Percentiles rank a stretch among this genome's conserved stretches.
Evolutionary conservation across 345 rosid genomes (phyloP).

Genomic region (Odontarrhena argentea): DNA sequence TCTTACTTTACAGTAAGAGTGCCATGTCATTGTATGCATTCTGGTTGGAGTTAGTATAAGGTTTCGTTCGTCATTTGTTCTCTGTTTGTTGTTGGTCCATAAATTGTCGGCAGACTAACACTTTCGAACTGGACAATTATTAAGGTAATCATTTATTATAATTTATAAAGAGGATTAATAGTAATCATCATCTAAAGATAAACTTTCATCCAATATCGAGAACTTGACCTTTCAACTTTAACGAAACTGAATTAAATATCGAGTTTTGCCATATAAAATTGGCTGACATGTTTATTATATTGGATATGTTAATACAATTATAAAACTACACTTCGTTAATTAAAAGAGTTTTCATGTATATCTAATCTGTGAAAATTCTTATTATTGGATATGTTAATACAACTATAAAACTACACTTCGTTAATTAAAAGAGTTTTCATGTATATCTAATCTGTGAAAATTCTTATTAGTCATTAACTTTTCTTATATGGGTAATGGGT

Average conservation of each 20-base stretch:
- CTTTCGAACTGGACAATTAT: constrained; percentile 1
- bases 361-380: no score
- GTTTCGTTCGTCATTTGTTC: constrained; percentile 16
- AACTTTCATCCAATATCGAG: not conserved
- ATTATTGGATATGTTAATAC: no score
- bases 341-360: no score
- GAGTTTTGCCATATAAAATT: no score
- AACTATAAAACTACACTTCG: no score
- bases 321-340: no score
- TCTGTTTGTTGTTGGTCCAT: not conserved
- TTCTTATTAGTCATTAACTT: no score
- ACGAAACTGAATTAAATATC: not conserved
- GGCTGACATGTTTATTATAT: no score
- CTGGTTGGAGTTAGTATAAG: constrained; percentile 11
- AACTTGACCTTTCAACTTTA: not conserved
- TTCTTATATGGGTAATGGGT: no score
- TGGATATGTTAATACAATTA: no score
- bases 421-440: no score
- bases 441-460: no score
- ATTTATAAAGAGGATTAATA: not conserved
- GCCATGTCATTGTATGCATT: not conserved
- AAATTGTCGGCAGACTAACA: constrained; percentile 28
- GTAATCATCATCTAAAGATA: not conserved
- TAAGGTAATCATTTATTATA: not conserved
- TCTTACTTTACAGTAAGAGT: not conserved